Percentiles rank a stretch among this genome's conserved stretches.
These are phyloP conservation scores for Exserohilum rostratum DNA, from an alignment of 2,329 filamentous ascomycete genomes.

Conservation along the genomic window DNA sequence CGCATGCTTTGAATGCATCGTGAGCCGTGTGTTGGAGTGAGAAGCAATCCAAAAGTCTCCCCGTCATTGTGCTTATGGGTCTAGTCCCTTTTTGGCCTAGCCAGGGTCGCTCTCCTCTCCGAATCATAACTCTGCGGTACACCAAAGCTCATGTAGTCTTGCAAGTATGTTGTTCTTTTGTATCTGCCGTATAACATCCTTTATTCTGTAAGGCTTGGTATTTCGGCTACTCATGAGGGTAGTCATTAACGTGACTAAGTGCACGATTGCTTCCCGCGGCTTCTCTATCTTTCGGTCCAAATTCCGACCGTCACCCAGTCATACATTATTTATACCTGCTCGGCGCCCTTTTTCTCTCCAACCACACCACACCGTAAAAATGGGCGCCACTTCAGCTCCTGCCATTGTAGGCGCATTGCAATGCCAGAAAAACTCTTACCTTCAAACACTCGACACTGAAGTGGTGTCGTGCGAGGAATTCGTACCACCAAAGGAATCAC, in stretches of 20 bases:
- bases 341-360: background rate
- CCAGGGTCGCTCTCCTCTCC: background rate
- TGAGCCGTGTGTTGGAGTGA: background rate
- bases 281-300: conserved; percentile 16
- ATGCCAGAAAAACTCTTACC: conserved; percentile 44
- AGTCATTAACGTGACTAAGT: conserved; percentile 20
- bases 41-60: background rate
- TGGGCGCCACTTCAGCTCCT: conserved; percentile 22
- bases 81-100: background rate
- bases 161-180: background rate
- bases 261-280: conserved; percentile 12
- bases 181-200: background rate
- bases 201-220: background rate
- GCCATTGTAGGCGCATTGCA: conserved; percentile 39
- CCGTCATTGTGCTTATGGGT: background rate
- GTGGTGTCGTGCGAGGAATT: conserved; percentile 43
- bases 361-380: conserved; percentile 6
- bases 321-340: background rate
- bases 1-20: background rate
- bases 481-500: conserved; percentile 23
- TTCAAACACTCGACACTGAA: conserved; percentile 36
- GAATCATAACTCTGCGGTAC: background rate
- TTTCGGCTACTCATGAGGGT: conserved; percentile 4
- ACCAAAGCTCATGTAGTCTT: background rate
- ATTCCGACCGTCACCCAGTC: conserved; percentile 8